phyloP scores from a whole-genome alignment of 768 basidiomycete genomes.

The Lactarius sanguifluus region DNA sequence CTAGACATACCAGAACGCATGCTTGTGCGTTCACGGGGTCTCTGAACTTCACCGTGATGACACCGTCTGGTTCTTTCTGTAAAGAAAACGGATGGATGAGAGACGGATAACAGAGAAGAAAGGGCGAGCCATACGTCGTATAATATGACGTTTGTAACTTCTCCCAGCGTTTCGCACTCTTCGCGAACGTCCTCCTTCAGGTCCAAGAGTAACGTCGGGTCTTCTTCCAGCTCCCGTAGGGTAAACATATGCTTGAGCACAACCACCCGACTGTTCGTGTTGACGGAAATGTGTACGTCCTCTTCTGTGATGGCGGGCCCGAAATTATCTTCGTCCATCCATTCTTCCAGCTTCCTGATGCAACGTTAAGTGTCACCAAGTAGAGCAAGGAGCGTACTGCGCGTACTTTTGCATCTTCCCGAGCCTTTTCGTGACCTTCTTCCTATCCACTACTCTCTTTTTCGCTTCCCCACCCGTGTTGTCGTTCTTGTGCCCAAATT shows the following conservation, averaged over 20 bases:
- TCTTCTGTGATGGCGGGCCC: conserved; percentile 65
- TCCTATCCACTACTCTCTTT: conserved; percentile 71
- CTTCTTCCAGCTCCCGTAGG: conserved; percentile 79
- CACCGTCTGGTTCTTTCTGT: conserved; percentile 87
- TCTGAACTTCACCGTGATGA: conserved; percentile 96
- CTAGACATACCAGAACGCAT: conserved; percentile 70
- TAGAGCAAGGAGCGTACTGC: conserved; percentile 50
- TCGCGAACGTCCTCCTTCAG: conserved; percentile 96
- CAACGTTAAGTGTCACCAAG: conserved; percentile 3
- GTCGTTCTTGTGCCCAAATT: conserved; percentile 69
- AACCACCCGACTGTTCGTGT: conserved; percentile 74
- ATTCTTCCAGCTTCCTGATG: conserved; percentile 83
- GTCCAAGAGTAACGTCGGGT: conserved; percentile 82
- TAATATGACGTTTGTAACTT: conserved; percentile 92
- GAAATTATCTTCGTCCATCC: conserved; percentile 93
- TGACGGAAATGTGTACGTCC: conserved; percentile 46
- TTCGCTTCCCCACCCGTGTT: conserved; percentile 45
- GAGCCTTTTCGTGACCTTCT: conserved; percentile 69
- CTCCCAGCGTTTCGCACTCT: conserved; percentile 85
- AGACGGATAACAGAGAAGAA: conserved; percentile 2
- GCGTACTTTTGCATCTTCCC: conserved; percentile 88
- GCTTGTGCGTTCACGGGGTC: conserved; percentile 92
- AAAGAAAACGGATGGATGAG: neutral
- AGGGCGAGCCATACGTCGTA: conserved; percentile 73
- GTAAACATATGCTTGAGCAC: conserved; percentile 97